Base-by-base conservation (phyloP, 495 filamentous ascomycete species). In the Trichocladium uniseriatum region DNA sequence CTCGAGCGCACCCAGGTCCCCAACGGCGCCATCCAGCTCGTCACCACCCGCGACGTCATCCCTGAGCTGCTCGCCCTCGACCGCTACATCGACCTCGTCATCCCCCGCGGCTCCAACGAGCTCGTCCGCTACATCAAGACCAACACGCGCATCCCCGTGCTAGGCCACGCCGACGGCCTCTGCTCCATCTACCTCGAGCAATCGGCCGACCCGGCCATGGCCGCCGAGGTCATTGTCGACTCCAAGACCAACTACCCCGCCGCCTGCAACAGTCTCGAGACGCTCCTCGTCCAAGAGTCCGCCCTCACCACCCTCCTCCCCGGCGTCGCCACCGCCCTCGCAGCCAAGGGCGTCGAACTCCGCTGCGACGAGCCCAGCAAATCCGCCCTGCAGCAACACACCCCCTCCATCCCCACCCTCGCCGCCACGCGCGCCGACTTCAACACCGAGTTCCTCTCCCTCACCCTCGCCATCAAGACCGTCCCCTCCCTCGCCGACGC, bases 81-180 rank as follows among this genome's bases (percentile, higher is more conserved):
- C 55, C 73, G 78, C 32, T 79, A 87, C 55, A 92, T 99, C 57
- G 92, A 99, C 64, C 81, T 99, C 6, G 90, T 94, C 45, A 95
- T 99, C 48, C 92, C 92, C 5, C 79, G 92, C 31, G 92, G 92
- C 28, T 87, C 86, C 32, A 97, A 95, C 62, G 89, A 95, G 32
- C 79, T 99, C 6, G 92, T 99, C 35, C 78, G 85, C 14, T 88
- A 82, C 66, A 86, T 95, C 65, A 94, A 97, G 60, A 75, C 83
- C 31, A 81, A 84, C 54, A 95, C 92, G 45, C 86, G 86, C 53
- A 97, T 99, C 51, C 94, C 92, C 0, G 94, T 99, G 6, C 79
- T 99, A 22, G 92, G 92, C 29, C 92, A 99, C 62, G 94, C 92
- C 11, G 94, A 99, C 62, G 92, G 92, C 24, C 76, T 97, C 49